Percentiles rank a stretch among this genome's conserved stretches.
phyloP scores from a whole-genome alignment of 176 grass and related monocot species.

The Metroxylon sagu region DNA sequence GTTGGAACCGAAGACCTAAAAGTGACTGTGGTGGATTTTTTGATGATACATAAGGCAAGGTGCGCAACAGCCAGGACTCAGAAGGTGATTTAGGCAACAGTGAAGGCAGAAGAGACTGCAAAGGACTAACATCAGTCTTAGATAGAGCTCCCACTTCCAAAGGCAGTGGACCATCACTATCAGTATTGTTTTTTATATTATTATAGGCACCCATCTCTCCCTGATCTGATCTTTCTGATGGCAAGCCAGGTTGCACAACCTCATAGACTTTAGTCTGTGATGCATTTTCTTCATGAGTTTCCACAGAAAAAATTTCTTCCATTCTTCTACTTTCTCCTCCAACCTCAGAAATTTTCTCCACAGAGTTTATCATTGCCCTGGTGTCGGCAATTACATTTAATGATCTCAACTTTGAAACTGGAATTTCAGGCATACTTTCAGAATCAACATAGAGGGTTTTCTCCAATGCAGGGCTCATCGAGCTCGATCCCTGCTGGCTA shows the following conservation, averaged over 20 bases:
- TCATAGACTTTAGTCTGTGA: constrained; percentile 4
- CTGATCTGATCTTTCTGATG: background rate
- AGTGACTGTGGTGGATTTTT: constrained; percentile 61
- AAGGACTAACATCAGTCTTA: constrained; percentile 25
- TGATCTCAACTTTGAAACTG: constrained; percentile 21
- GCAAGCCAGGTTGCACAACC: constrained; percentile 2
- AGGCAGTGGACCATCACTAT: constrained; percentile 5
- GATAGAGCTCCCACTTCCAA: constrained; percentile 8
- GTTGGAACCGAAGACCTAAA: constrained; percentile 80
- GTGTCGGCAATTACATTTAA: constrained; percentile 18
- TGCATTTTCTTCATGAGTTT: constrained; percentile 3
- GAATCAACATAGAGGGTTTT: constrained; percentile 35
- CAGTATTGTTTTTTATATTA: constrained; percentile 1
- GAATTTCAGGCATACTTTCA: constrained; percentile 29
- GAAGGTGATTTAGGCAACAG: constrained; percentile 86
- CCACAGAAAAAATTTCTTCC: constrained; percentile 1
- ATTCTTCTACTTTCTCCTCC: constrained; percentile 8
- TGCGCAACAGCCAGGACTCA: constrained; percentile 93
- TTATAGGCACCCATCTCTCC: constrained; percentile 23
- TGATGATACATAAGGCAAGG: constrained; percentile 52
- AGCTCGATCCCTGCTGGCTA: constrained; percentile 44
- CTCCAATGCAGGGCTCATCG: constrained; percentile 46
- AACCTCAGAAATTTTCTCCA: constrained; percentile 17
- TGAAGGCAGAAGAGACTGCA: constrained; percentile 45
- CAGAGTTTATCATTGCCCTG: constrained; percentile 10